These are phyloP conservation scores for Cyclospora cayetanensis DNA, from an alignment of 169 alveolate species.

Conservation along the genomic window DNA sequence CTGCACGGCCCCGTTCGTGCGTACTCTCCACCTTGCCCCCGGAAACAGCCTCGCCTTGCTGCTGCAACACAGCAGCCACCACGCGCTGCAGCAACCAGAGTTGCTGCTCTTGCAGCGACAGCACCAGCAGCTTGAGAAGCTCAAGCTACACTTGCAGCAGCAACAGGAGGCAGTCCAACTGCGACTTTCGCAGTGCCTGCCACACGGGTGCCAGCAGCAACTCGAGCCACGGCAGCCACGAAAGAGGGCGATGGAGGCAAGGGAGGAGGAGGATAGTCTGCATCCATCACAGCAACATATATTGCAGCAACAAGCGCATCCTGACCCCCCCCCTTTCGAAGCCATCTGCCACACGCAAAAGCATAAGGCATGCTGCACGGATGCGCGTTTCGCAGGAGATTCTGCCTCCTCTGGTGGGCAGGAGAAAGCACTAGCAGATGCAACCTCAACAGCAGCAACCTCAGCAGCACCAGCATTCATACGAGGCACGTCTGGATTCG, in stretches of 20 bases:
- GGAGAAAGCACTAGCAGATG: no score
- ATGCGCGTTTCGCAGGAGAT: no score
- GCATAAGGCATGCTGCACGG: no score
- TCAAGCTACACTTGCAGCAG: slow-evolving; percentile 1
- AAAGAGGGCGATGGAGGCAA: no score
- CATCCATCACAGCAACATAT: no score
- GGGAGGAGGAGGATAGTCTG: no score
- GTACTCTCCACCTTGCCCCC: neutral
- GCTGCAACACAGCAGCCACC: neutral
- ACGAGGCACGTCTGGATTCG: neutral
- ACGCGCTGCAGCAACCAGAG: slow-evolving; percentile 30
- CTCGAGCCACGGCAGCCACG: neutral
- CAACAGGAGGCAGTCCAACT: neutral
- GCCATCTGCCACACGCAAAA: no score
- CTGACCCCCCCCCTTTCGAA: no score
- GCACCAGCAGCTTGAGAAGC: slow-evolving; percentile 12
- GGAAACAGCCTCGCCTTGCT: slow-evolving; percentile 3
- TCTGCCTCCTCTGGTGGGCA: no score
- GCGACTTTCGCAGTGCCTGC: neutral
- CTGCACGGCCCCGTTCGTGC: neutral
- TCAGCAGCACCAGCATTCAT: slow-evolving; percentile 13
- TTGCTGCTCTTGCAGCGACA: neutral
- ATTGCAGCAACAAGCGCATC: no score
- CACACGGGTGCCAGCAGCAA: neutral
- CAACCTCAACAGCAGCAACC: slow-evolving; percentile 11